Percentiles rank a stretch among this genome's conserved stretches.
phyloP scores from a whole-genome alignment of 768 basidiomycete genomes.

The Collybiopsis luxurians region DNA sequence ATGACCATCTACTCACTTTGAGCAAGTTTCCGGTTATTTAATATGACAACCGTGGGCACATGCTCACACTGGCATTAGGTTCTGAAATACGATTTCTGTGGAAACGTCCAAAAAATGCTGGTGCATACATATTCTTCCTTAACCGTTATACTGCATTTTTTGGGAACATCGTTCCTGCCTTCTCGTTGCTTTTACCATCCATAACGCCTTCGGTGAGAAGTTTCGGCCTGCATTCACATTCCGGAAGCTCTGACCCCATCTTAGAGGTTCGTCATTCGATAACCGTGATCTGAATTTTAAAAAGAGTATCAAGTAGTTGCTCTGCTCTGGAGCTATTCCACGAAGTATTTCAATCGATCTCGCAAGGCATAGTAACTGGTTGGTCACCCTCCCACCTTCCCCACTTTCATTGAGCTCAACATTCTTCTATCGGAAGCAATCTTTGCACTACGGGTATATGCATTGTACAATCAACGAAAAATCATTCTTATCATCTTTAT shows the following conservation, averaged over 20 bases:
- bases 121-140: background rate
- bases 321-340: background rate
- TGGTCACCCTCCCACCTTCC: background rate
- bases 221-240: background rate
- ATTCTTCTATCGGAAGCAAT: background rate
- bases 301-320: background rate
- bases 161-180: background rate
- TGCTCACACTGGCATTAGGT: background rate
- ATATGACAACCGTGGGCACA: background rate
- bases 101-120: background rate
- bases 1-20: background rate
- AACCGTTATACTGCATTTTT: constrained; percentile 2
- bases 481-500: background rate
- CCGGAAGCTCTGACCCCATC: no score
- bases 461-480: background rate
- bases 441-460: background rate
- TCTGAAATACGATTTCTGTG: background rate
- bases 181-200: background rate
- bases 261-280: background rate
- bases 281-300: no score
- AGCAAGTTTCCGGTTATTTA: background rate
- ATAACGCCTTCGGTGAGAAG: background rate
- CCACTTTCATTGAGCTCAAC: background rate
- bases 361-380: background rate
- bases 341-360: background rate